Evolutionary conservation across 257 asterid genomes (phyloP).

Genomic region (Nicotiana tomentosiformis): DNA sequence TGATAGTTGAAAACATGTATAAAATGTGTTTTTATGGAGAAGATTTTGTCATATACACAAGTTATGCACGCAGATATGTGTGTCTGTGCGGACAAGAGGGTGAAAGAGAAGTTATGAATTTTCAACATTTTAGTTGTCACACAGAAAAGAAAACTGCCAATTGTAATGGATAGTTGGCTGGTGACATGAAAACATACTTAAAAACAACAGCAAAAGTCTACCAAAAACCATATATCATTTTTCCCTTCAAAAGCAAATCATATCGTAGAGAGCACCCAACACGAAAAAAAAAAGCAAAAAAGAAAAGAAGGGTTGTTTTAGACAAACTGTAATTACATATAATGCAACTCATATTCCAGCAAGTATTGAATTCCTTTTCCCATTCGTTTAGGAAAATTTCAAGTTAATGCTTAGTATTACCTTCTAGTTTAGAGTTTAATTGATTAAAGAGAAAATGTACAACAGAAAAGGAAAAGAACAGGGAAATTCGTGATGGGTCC

Average conservation of each 20-base stretch:
- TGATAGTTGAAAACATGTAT: not conserved
- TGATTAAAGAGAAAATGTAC: not conserved
- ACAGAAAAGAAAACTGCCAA: not conserved
- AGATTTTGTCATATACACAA: not conserved
- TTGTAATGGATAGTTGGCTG: not conserved
- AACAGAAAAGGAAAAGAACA: not conserved
- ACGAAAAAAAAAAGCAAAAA: too few species aligned
- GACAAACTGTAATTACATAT: not conserved
- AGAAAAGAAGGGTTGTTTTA: not conserved
- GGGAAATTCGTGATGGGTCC: not conserved
- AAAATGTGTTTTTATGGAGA: not conserved
- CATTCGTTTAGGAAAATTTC: not conserved
- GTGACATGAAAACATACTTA: not conserved
- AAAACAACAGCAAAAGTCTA: not conserved
- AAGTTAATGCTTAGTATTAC: not conserved
- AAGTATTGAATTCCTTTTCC: not conserved
- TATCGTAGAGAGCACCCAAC: not conserved
- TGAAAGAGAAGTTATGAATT: not conserved
- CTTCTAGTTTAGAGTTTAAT: not conserved
- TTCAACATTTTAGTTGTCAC: not conserved
- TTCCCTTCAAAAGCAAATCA: not conserved
- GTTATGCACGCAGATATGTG: not conserved
- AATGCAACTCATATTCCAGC: not conserved
- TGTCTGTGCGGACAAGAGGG: not conserved
- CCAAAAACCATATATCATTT: not conserved